These are phyloP conservation scores for Eragrostis nindensis DNA, from an alignment of 176 grass and related monocot species.

Conservation along the genomic window DNA sequence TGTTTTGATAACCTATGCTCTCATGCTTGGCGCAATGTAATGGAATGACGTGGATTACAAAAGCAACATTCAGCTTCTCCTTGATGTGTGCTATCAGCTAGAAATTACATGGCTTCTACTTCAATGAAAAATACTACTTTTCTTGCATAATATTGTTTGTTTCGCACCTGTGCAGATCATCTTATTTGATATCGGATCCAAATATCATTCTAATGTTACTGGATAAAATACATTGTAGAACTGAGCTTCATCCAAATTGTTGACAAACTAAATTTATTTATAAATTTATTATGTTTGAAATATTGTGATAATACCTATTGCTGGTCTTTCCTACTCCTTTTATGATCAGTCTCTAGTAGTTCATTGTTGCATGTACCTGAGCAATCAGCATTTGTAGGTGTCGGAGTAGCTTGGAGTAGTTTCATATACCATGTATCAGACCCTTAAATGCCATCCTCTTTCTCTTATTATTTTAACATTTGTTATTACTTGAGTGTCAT, in stretches of 20 bases:
- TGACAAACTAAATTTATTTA: neutral
- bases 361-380: neutral
- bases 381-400: neutral
- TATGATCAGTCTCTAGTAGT: neutral
- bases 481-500: neutral
- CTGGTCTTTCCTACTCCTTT: neutral
- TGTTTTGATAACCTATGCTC: conserved; percentile 28
- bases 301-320: neutral
- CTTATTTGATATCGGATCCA: neutral
- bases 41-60: neutral
- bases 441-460: conserved; percentile 8
- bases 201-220: neutral
- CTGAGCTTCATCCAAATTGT: neutral
- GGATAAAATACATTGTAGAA: neutral
- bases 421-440: neutral
- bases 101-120: neutral
- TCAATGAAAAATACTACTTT: conserved; percentile 14
- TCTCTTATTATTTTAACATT: neutral
- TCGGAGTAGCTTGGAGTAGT: neutral
- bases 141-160: neutral
- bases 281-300: neutral
- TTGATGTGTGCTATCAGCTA: conserved; percentile 19
- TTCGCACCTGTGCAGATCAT: neutral
- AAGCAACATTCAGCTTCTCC: conserved; percentile 3
- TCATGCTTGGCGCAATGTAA: conserved; percentile 3